These are phyloP conservation scores for Begonia peltatifolia DNA, from an alignment of 306 rosid species.

Conservation along the genomic window DNA sequence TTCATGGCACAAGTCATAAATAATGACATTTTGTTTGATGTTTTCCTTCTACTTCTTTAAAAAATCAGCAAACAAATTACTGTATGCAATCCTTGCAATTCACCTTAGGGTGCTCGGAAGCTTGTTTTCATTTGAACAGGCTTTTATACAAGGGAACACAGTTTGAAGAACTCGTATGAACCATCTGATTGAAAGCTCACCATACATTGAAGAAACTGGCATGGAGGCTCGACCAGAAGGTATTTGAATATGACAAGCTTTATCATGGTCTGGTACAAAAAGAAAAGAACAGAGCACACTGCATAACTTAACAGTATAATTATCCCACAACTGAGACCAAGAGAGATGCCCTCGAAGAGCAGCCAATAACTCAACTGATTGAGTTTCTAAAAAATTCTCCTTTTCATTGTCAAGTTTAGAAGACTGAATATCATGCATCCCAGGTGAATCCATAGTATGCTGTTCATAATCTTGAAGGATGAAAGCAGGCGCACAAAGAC, in stretches of 20 bases:
- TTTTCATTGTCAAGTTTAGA: constrained; percentile 26
- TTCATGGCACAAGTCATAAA: constrained; percentile 4
- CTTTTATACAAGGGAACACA: constrained; percentile 77
- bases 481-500: constrained; percentile 92
- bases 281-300: constrained; percentile 80
- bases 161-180: constrained; percentile 58
- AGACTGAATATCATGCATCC: constrained; percentile 22
- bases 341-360: constrained; percentile 26
- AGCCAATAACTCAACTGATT: constrained; percentile 21
- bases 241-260: constrained; percentile 32
- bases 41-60: not conserved
- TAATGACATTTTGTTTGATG: not conserved
- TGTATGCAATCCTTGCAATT: constrained; percentile 5
- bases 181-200: constrained; percentile 76
- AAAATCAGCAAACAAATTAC: constrained; percentile 8
- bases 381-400: constrained; percentile 18
- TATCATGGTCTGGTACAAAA: constrained; percentile 41
- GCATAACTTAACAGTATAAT: constrained; percentile 56
- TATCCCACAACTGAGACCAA: constrained; percentile 52
- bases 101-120: constrained; percentile 69
- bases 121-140: constrained; percentile 70
- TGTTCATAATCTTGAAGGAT: constrained; percentile 60
- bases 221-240: constrained; percentile 43
- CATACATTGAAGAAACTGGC: constrained; percentile 48
- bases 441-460: constrained; percentile 25